A percentile compares a stretch with the other conserved stretches of the same genome.
phyloP scores from a whole-genome alignment of 2,329 filamentous ascomycete species.

The Fusarium pilosicola region DNA sequence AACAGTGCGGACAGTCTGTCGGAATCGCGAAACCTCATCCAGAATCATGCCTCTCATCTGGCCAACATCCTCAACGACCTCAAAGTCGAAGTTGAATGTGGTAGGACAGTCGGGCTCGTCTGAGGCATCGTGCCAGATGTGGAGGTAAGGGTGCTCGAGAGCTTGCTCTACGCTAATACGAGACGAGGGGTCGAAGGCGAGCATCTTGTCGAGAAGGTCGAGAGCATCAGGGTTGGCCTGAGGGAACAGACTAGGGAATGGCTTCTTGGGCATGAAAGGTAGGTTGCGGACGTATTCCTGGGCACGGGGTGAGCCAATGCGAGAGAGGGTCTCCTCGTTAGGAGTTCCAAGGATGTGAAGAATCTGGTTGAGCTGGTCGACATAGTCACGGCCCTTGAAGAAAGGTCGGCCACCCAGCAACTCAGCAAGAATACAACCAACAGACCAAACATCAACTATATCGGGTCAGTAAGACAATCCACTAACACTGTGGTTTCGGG shows the following conservation, averaged over 20 bases:
- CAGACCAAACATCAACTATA: slow-evolving; percentile 97
- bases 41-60: slow-evolving; percentile 98
- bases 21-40: slow-evolving; percentile 91
- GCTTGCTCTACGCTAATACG: slow-evolving; percentile 95
- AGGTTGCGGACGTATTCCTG: slow-evolving; percentile 99
- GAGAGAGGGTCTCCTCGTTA: slow-evolving; percentile 90
- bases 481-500: not conserved
- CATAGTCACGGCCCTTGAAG: slow-evolving; percentile 99
- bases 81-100: slow-evolving; percentile 98
- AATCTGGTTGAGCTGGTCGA: slow-evolving; percentile 99
- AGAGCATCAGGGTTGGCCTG: slow-evolving; percentile 96
- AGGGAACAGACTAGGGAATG: slow-evolving; percentile 88
- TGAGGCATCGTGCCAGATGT: slow-evolving; percentile 98
- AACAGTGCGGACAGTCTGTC: slow-evolving; percentile 67
- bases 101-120: slow-evolving; percentile 95
- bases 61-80: slow-evolving; percentile 92
- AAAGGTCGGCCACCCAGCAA: slow-evolving; percentile 95
- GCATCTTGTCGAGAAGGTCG: slow-evolving; percentile 95
- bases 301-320: slow-evolving; percentile 93
- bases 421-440: slow-evolving; percentile 96
- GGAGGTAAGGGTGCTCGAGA: slow-evolving; percentile 93
- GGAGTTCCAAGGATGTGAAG: slow-evolving; percentile 97
- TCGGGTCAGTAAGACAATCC: slow-evolving; percentile 17
- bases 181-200: slow-evolving; percentile 93
- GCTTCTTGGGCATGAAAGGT: slow-evolving; percentile 92